Evolutionary conservation across 2,329 filamentous ascomycete genomes (phyloP), one percentile per base, ranked within the genome.

Genomic region (Fusarium oxysporum): DNA sequence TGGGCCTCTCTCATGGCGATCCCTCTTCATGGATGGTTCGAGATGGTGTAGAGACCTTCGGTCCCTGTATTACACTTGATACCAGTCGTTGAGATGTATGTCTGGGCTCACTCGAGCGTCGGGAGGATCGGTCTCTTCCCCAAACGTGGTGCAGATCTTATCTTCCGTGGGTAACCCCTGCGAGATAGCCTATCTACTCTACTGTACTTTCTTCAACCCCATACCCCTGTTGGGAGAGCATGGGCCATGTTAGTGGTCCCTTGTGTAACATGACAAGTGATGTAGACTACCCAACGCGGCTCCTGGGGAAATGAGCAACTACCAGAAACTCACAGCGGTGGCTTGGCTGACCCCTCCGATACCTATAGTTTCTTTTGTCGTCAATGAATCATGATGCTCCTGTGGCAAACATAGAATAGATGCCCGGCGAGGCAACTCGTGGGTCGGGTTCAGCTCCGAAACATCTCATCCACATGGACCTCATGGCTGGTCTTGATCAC

Each of bases 181-280:
- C 35, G 33, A 65, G 48, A 63, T 63, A 65, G 33, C 45, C 57
- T 64, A 53, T 53, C 33, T 30, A 28, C 43, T 13, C 11, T 40
- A 23, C 21, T 50, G 33, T 40, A 21, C 16, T 28, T 43, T 32
- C 23, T 30, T 60, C 54, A 60, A 28, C 23, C 53, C 35, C 37
- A 33, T 28, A 11, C 23, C 37, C 51, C 54, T 50, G 43, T 45
- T 55, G 35, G 28, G 50, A 43, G 28, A 25, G 28, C 41, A 56
- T 32, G 48, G 37, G 32, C 25, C 50, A 62, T 51, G 35, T 25
- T n/a, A 45, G 38, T 47, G n/a, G 43, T 50, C 40, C 35, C 16
- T 59, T 48, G 66, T 71, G 38, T 54, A 45, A 71, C 70, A 47
- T 55, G 53, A 73, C 45, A 65, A 32, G 45, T 73, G 54, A 62